These are phyloP conservation scores for Canavalia gladiata DNA, from an alignment of 306 rosid genomes.

Conservation along the genomic window DNA sequence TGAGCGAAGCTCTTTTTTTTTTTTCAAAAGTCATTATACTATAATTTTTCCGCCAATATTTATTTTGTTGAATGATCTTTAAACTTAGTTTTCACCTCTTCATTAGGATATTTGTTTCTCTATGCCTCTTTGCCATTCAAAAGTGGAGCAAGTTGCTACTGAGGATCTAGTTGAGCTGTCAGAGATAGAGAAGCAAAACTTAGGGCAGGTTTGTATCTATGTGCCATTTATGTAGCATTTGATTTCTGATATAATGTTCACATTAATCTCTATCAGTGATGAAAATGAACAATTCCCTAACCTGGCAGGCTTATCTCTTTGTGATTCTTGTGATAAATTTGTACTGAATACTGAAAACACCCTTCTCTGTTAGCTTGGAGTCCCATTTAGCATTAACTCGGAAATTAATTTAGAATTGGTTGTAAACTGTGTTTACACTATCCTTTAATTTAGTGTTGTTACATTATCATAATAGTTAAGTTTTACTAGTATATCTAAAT, in stretches of 20 bases:
- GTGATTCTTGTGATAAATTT: conserved; percentile 24
- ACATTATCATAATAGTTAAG: background rate
- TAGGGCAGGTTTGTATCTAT: conserved; percentile 81
- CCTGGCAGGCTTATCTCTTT: background rate
- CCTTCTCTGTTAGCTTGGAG: background rate
- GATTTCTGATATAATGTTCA: conserved; percentile 15
- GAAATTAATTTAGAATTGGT: conserved; percentile 13
- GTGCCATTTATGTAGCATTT: conserved; percentile 17
- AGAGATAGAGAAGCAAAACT: conserved; percentile 89
- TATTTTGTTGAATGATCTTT: conserved; percentile 13
- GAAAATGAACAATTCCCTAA: conserved; percentile 25
- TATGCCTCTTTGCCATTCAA: conserved; percentile 94
- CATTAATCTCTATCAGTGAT: conserved; percentile 34
- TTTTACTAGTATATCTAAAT: background rate
- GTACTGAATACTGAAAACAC: background rate
- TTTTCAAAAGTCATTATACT: background rate
- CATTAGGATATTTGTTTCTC: conserved; percentile 83
- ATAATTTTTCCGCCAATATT: background rate
- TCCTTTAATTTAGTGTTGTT: conserved; percentile 15
- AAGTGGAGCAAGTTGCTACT: conserved; percentile 77
- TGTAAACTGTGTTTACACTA: background rate
- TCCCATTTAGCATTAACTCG: conserved; percentile 29
- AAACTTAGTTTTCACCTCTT: conserved; percentile 43
- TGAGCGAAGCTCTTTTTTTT: conserved; percentile 6
- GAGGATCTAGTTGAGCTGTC: conserved; percentile 95